Evolutionary conservation across 345 rosid species (phyloP).

Genomic region (Eucalyptus sp.): DNA sequence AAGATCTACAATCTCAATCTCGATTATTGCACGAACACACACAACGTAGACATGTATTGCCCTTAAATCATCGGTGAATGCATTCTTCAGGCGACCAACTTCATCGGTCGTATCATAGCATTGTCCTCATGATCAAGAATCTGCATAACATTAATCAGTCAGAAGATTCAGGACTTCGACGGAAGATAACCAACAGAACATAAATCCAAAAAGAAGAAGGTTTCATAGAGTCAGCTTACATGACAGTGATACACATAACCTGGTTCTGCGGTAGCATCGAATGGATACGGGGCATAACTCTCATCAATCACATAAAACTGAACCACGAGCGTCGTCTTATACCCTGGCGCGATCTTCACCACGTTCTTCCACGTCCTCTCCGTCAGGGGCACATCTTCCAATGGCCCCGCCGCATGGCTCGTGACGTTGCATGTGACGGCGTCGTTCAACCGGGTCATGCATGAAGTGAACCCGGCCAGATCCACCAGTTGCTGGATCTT

Average conservation of each 20-base stretch:
- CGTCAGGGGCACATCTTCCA: slow-evolving; percentile 24
- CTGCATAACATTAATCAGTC: slow-evolving; percentile 12
- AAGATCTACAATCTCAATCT: not conserved
- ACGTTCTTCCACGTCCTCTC: slow-evolving; percentile 91
- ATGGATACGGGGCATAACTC: slow-evolving; percentile 33
- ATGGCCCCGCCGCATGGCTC: slow-evolving; percentile 41
- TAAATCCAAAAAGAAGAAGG: not conserved
- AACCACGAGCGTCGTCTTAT: slow-evolving; percentile 40
- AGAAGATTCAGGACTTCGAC: not conserved
- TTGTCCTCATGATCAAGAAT: slow-evolving; percentile 89
- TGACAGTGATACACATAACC: slow-evolving; percentile 91
- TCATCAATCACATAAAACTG: slow-evolving; percentile 50
- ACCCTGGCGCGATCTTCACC: slow-evolving; percentile 59
- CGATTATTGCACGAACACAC: not conserved
- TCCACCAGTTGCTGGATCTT: slow-evolving; percentile 42
- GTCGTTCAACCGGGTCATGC: slow-evolving; percentile 53
- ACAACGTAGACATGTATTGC: not conserved
- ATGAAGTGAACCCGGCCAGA: slow-evolving; percentile 27
- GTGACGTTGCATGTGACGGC: slow-evolving; percentile 42
- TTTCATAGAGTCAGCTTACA: slow-evolving; percentile 19
- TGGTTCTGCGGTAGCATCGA: slow-evolving; percentile 56
- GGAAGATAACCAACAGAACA: not conserved
- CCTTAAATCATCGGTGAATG: not conserved
- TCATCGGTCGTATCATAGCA: slow-evolving; percentile 73
- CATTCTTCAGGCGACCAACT: slow-evolving; percentile 5